Conservation (phyloP, 1,139 yeast genomes). For the Kluyveromyces sp. region DNA sequence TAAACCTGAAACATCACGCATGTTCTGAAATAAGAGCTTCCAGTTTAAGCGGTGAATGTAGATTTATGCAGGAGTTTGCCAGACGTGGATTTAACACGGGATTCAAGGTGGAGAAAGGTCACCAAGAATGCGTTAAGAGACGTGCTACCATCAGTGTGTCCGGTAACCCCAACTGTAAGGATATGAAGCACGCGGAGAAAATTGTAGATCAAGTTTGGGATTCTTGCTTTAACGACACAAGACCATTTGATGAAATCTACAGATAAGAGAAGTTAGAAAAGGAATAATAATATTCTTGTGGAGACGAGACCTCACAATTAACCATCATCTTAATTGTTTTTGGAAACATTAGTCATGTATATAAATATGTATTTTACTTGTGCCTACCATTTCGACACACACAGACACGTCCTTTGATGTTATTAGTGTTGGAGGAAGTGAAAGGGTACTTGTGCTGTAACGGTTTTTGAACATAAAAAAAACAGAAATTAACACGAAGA, state of each 20-base stretch:
- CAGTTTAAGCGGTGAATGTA: conserved; percentile 89
- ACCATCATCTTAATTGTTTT: no score
- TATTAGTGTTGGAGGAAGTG: no score
- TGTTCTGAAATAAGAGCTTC: conserved; percentile 95
- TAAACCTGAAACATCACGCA: conserved; percentile 84
- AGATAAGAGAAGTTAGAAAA: conserved; percentile 9
- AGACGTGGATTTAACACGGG: conserved; percentile 33
- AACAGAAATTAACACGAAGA: no score
- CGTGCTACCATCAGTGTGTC: conserved; percentile 78
- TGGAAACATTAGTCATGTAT: no score
- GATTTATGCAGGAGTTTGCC: conserved; percentile 77
- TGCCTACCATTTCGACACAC: no score
- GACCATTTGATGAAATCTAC: conserved; percentile 91
- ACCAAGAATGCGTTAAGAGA: conserved; percentile 83
- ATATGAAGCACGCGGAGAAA: conserved; percentile 63
- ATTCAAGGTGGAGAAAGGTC: conserved; percentile 51
- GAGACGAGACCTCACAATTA: no score
- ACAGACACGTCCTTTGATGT: no score
- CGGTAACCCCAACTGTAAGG: conserved; percentile 78
- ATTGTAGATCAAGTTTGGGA: conserved; percentile 86
- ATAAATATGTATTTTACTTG: no score
- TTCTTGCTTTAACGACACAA: conserved; percentile 87
- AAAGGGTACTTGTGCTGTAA: not conserved
- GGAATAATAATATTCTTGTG: not conserved
- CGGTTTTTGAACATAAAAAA: not conserved